Percentiles rank a stretch among this genome's conserved stretches.
These are phyloP conservation scores for Euphorbia lathyris DNA, from an alignment of 345 rosid genomes.

Conservation along the genomic window DNA sequence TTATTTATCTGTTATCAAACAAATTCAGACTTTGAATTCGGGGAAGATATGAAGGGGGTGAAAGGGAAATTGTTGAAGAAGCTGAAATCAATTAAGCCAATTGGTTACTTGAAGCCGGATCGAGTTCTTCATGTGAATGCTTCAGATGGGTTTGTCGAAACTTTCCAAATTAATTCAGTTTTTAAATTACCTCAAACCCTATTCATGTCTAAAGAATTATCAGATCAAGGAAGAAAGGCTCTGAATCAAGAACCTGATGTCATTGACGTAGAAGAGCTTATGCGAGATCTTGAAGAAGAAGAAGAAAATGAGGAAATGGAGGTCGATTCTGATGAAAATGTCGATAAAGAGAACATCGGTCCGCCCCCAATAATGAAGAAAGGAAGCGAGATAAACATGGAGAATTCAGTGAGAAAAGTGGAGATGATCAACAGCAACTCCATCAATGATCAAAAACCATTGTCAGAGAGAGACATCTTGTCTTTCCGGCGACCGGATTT, in stretches of 20 bases:
- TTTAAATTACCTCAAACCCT: slow-evolving; percentile 26
- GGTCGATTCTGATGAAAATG: slow-evolving; percentile 23
- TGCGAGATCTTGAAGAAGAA: slow-evolving; percentile 42
- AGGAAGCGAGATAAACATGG: neutral
- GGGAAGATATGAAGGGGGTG: slow-evolving; percentile 57
- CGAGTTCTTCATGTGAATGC: slow-evolving; percentile 54
- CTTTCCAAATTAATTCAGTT: slow-evolving; percentile 28
- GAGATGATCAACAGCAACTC: neutral
- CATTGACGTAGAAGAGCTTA: slow-evolving; percentile 44
- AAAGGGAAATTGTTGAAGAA: slow-evolving; percentile 70
- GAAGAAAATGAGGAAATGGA: slow-evolving; percentile 28
- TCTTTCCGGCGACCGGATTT: slow-evolving; percentile 68
- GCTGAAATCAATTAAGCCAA: slow-evolving; percentile 55
- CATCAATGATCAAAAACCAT: slow-evolving; percentile 32
- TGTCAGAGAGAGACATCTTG: slow-evolving; percentile 47
- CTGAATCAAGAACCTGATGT: slow-evolving; percentile 32
- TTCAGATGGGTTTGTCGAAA: slow-evolving; percentile 53
- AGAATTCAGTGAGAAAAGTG: neutral
- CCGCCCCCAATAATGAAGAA: slow-evolving; percentile 34
- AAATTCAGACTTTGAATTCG: neutral
- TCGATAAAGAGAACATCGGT: slow-evolving; percentile 52
- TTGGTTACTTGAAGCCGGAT: slow-evolving; percentile 62
- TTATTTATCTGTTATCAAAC: neutral
- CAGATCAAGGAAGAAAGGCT: slow-evolving; percentile 19
- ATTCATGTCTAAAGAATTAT: slow-evolving; percentile 19